Percentiles rank a stretch among this genome's conserved stretches.
Evolutionary conservation across 106 monocot species (phyloP).

Genomic region (Apostasia ramifera): DNA sequence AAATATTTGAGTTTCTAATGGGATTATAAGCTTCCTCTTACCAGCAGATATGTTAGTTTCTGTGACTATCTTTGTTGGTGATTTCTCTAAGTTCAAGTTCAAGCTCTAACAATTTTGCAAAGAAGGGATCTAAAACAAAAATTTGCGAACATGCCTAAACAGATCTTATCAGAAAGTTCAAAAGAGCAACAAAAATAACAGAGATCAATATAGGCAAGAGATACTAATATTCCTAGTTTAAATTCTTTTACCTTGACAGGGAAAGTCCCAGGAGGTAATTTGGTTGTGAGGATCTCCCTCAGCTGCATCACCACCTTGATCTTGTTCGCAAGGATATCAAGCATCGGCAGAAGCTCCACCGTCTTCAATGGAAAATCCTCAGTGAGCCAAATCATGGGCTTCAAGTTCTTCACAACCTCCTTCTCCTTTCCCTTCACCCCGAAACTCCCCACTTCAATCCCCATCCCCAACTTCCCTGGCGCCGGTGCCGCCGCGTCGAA

Average conservation of each 20-base stretch:
- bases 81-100: too few species aligned
- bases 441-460: constrained; percentile 4
- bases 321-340: constrained; percentile 72
- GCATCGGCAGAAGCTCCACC: constrained; percentile 71
- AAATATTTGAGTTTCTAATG: too few species aligned
- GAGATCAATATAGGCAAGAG: too few species aligned
- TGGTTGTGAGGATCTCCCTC: constrained; percentile 80
- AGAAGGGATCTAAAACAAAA: too few species aligned
- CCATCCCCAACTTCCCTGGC: constrained; percentile 8
- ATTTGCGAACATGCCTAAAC: background rate
- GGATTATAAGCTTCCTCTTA: too few species aligned
- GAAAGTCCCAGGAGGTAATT: constrained; percentile 85
- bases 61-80: too few species aligned
- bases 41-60: too few species aligned
- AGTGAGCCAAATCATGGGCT: constrained; percentile 74
- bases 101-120: too few species aligned
- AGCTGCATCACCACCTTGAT: constrained; percentile 74
- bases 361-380: constrained; percentile 82
- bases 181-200: background rate
- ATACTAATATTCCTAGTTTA: background rate
- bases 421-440: constrained; percentile 62
- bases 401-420: constrained; percentile 84
- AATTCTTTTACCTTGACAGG: constrained; percentile 72
- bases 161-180: background rate
- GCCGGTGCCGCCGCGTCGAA: constrained; percentile 3